Percentiles rank a stretch among this genome's conserved stretches.
Conservation (phyloP, 2,329 filamentous ascomycete species). For the Alternaria tenuissima region DNA sequence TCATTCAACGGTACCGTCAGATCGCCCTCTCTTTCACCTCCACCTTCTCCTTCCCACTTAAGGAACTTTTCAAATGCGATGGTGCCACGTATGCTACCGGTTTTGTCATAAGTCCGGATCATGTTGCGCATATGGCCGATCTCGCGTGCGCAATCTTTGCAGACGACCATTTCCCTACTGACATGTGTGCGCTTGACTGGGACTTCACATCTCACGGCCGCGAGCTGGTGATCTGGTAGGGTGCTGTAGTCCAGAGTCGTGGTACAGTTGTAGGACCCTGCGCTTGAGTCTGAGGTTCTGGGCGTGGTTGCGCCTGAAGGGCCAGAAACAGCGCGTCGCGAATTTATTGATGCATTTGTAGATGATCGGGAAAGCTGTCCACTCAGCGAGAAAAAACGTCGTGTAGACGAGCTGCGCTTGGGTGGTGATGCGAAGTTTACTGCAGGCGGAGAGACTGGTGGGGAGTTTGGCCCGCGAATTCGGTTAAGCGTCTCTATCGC, state of each 20-base stretch:
- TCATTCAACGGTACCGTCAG: constrained; percentile 33
- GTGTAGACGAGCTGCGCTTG: constrained; percentile 32
- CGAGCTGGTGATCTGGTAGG: constrained; percentile 39
- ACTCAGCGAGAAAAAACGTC: constrained; percentile 39
- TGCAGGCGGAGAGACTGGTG: constrained; percentile 30
- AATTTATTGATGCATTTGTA: constrained; percentile 25
- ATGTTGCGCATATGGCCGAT: constrained; percentile 43
- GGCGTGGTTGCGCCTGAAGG: constrained; percentile 18
- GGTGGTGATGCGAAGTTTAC: constrained; percentile 20
- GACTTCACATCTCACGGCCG: constrained; percentile 27
- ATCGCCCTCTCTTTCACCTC: constrained; percentile 26
- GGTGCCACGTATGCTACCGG: constrained; percentile 41
- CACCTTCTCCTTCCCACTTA: constrained; percentile 32
- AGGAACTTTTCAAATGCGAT: constrained; percentile 42
- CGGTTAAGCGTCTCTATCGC: constrained; percentile 34
- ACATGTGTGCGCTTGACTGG: constrained; percentile 32
- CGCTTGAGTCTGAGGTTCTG: constrained; percentile 23
- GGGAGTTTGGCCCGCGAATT: constrained; percentile 40
- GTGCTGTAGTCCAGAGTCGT: constrained; percentile 28
- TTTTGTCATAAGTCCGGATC: constrained; percentile 42
- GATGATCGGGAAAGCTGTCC: constrained; percentile 35
- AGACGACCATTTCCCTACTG: constrained; percentile 38
- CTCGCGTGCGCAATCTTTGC: constrained; percentile 38
- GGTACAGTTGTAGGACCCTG: constrained; percentile 20
- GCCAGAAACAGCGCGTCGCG: constrained; percentile 31